Evolutionary conservation across 768 basidiomycete species (phyloP), one percentile per base, ranked within the genome.

Genomic region (Kockovaella imperatae): DNA sequence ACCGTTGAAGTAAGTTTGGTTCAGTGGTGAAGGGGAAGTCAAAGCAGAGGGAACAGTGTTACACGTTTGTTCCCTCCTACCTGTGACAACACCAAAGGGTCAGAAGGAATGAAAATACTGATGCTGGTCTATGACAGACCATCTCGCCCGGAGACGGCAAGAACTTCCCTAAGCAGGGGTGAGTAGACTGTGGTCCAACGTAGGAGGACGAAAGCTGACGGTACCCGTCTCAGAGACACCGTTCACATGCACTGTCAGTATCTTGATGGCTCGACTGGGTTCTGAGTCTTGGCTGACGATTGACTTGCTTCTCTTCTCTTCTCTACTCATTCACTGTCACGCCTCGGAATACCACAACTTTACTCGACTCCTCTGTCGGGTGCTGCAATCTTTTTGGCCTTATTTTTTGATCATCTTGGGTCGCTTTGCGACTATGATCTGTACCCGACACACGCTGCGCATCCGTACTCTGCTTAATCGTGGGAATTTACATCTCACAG

Each of bases 201-300:
- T 30, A 8, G 14, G 20, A 17, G 20, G 26, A 45, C 28, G 14
- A 11, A 6, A 20, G 24, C 18, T 6, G 29, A 23, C 26, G 29
- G 25, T 17, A 8, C 32, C 14, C 8, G 49, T 11, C 24, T 11
- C 40, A 42, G 40, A 8, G 61, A 71, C 53, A 64, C 63, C 23
- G 67, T 68, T 29, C 41, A 52, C 53, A 70, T 67, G 53, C 65
- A 67, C 58, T 70, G 67, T 69, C 24, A 50, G 62, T 54, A n/a
- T n/a, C n/a, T n/a, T n/a, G n/a, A n/a, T n/a, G n/a, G n/a, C n/a
- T n/a, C n/a, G n/a, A n/a, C n/a, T n/a, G n/a, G n/a, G n/a, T n/a
- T n/a, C n/a, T n/a, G n/a, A n/a, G n/a, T n/a, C n/a, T n/a, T n/a
- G n/a, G n/a, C n/a, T n/a, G n/a, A n/a, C n/a, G n/a, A n/a, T n/a